phyloP scores from a whole-genome alignment of 2,329 filamentous ascomycete genomes.

The Eutypella sp. region DNA sequence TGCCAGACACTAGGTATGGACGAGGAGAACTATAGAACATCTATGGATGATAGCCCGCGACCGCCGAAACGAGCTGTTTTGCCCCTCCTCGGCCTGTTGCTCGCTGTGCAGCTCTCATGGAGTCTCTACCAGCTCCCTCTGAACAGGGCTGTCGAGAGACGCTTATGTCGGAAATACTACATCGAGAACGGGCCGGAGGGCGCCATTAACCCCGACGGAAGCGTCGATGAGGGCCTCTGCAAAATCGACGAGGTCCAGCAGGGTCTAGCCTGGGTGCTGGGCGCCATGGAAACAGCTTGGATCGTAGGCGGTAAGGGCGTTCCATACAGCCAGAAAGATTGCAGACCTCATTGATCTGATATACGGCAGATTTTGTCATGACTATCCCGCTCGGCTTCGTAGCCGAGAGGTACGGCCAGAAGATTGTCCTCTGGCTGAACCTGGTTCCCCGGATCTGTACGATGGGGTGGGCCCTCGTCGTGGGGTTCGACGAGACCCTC shows the following conservation, averaged over 20 bases:
- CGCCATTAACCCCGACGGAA: conserved; percentile 29
- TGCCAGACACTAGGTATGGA: not conserved
- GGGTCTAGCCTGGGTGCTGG: conserved; percentile 47
- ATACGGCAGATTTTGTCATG: conserved; percentile 39
- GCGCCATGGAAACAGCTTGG: conserved; percentile 44
- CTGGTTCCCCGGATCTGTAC: conserved; percentile 36
- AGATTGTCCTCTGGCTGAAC: conserved; percentile 37
- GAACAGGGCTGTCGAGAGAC: conserved; percentile 40
- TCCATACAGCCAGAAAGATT: conserved; percentile 1
- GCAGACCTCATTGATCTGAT: conserved; percentile 1
- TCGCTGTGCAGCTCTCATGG: conserved; percentile 42
- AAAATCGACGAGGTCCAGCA: conserved; percentile 49
- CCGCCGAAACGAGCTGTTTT: not conserved
- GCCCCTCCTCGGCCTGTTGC: conserved; percentile 35
- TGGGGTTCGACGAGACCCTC: conserved; percentile 34
- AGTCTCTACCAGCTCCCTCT: conserved; percentile 45
- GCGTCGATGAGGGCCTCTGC: conserved; percentile 46
- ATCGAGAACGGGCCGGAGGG: conserved; percentile 31
- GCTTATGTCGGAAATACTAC: conserved; percentile 49
- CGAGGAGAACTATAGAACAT: not conserved
- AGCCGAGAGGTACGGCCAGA: conserved; percentile 38
- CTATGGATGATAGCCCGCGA: not conserved
- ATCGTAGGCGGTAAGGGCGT: conserved; percentile 38
- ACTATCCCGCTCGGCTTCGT: conserved; percentile 44
- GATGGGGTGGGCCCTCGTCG: conserved; percentile 34